Evolutionary conservation across 192 early-diverging fungal genomes (phyloP), one percentile per base, ranked within the genome.

Genomic region (Gonapodya sp.): DNA sequence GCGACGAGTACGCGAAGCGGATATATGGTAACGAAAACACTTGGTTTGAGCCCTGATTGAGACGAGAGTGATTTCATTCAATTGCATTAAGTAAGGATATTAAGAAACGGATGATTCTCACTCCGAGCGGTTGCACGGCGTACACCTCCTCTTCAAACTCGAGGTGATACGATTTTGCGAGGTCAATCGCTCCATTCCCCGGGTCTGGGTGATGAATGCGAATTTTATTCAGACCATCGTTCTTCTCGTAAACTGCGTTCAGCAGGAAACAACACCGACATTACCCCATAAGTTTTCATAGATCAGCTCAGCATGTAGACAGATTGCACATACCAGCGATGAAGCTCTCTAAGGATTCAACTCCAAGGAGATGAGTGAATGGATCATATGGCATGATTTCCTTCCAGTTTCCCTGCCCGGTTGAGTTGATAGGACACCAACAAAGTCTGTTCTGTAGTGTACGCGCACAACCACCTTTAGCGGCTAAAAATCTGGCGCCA

Each of bases 351-450:
- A 86, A 86, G 0, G 83, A 35, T 18, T 46, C 24, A 0, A 85
- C 34, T 24, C 81, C 79, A 18, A 18, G 18, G 34, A 87, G 36
- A 31, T 85, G 31, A 14, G 32, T 36, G 80, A 79, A 79, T 1
- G 85, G 85, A 78, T 89, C 85, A 80, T 88, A 89, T 0, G 86
- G 85, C n/a, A 86, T 80, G 34, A 89, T 46, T 30, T 89, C 87
- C 35, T 78, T 78, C 83, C 83, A 84, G 16, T n/a, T 16, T 18
- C 36, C 64, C 36, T 36, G 73, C 30, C n/a, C 46, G 34, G 83
- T 84, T 31, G 78, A 36, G 1, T 36, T 35, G 32, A 84, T 64
- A 24, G 35, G n/a, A 8, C 33, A 33, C 73, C 86, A 83, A 86
- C 73, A 83, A 74, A 64, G 8, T 64, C 46, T 8, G 24, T 64